A percentile compares a stretch with the other conserved stretches of the same genome.
Conservation (phyloP, 805 yeast genomes). For the Maudiozyma pseudohumilis region DNA sequence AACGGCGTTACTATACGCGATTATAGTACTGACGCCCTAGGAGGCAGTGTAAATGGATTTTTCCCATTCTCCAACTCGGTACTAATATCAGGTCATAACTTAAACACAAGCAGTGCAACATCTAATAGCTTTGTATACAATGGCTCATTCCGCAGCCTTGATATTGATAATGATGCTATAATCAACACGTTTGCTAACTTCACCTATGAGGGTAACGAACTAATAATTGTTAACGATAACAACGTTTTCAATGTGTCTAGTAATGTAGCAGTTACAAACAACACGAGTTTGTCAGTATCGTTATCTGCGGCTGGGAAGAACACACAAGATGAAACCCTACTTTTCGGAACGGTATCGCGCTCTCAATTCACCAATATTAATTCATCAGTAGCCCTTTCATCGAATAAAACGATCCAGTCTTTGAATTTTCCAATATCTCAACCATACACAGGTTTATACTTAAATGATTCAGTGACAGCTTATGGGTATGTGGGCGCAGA, state of each 20-base stretch:
- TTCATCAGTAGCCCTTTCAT: slow-evolving; percentile 11
- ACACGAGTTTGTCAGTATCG: slow-evolving; percentile 19
- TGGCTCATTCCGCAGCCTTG: slow-evolving; percentile 14
- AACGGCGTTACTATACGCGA: slow-evolving; percentile 13
- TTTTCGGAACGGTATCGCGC: slow-evolving; percentile 24
- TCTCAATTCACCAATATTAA: slow-evolving; percentile 14
- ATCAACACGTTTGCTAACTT: slow-evolving; percentile 12
- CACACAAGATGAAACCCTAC: slow-evolving; percentile 25
- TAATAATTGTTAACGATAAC: slow-evolving; percentile 19
- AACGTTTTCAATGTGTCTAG: slow-evolving; percentile 25
- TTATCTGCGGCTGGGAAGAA: slow-evolving; percentile 21
- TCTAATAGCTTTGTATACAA: slow-evolving; percentile 15
- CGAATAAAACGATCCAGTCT: slow-evolving; percentile 2
- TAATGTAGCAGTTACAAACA: slow-evolving; percentile 11
- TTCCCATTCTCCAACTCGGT: slow-evolving; percentile 29
- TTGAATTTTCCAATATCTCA: not conserved
- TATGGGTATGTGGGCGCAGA: slow-evolving; percentile 47
- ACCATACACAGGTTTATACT: slow-evolving; percentile 30
- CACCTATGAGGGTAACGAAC: slow-evolving; percentile 13
- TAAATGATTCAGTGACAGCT: slow-evolving; percentile 41
- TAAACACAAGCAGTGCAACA: slow-evolving; percentile 8
- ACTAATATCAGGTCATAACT: slow-evolving; percentile 19
- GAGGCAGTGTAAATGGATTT: slow-evolving; percentile 16
- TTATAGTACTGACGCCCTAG: slow-evolving; percentile 5
- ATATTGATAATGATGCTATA: slow-evolving; percentile 5